Percentiles rank a stretch among this genome's conserved stretches.
These are phyloP conservation scores for Dipodascopsis uninucleata DNA, from an alignment of 805 yeast genomes.

Conservation along the genomic window DNA sequence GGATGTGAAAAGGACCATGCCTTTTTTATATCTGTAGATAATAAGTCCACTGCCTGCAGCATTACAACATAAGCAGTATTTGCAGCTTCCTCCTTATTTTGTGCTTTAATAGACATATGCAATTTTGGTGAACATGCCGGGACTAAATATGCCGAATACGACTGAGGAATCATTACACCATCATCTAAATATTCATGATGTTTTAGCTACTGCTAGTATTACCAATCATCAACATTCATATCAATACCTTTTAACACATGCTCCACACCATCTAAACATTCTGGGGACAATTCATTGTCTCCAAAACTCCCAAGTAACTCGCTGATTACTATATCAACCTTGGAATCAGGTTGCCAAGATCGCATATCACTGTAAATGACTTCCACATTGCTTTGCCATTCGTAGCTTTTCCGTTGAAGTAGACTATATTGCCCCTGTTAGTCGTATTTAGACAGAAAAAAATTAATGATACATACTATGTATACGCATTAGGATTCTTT, in stretches of 20 bases:
- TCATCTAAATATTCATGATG: constrained; percentile 13
- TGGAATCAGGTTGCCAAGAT: constrained; percentile 41
- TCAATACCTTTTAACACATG: constrained; percentile 38
- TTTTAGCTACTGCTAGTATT: neutral
- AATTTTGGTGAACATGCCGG: constrained; percentile 64
- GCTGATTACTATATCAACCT: constrained; percentile 62
- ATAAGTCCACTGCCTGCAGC: constrained; percentile 40
- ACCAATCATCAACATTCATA: constrained; percentile 33
- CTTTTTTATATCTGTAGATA: constrained; percentile 47
- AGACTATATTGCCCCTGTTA: constrained; percentile 37
- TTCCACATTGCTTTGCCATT: constrained; percentile 53
- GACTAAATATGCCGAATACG: constrained; percentile 56
- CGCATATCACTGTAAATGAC: constrained; percentile 61
- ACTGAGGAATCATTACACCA: constrained; percentile 61
- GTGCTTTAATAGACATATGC: constrained; percentile 33
- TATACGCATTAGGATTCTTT: constrained; percentile 60
- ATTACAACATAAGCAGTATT: constrained; percentile 47
- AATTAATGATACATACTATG: constrained; percentile 11
- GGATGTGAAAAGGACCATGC: constrained; percentile 67
- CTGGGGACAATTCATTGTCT: constrained; percentile 87
- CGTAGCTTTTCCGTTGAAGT: constrained; percentile 45
- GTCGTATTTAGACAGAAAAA: neutral
- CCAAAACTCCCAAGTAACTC: constrained; percentile 90
- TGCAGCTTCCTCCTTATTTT: constrained; percentile 17
- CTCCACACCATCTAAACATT: constrained; percentile 54